Conservation (phyloP, 805 yeast genomes). For the Maudiozyma barnettii region DNA sequence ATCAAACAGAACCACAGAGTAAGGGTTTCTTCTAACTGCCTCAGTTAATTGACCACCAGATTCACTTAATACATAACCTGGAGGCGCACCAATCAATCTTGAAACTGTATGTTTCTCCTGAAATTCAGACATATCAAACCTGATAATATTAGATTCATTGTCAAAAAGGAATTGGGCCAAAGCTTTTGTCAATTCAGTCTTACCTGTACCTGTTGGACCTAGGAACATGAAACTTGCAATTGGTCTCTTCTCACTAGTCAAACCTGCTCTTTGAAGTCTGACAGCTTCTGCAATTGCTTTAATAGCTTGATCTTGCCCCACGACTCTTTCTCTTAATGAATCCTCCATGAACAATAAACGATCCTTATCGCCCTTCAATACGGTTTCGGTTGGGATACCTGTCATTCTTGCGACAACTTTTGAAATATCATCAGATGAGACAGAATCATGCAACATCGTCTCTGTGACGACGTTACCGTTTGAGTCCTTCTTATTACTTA, state of each 20-base stretch:
- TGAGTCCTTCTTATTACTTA: slow-evolving; percentile 33
- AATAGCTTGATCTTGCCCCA: slow-evolving; percentile 95
- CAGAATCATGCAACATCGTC: slow-evolving; percentile 62
- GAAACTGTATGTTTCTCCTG: slow-evolving; percentile 91
- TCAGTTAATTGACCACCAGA: slow-evolving; percentile 91
- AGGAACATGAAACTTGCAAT: slow-evolving; percentile 93
- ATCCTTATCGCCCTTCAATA: slow-evolving; percentile 91
- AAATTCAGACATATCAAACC: slow-evolving; percentile 97
- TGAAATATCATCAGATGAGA: slow-evolving; percentile 89
- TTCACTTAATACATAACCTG: slow-evolving; percentile 95
- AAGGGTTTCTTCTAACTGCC: slow-evolving; percentile 91
- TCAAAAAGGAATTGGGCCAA: slow-evolving; percentile 88
- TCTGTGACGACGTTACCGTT: slow-evolving; percentile 15
- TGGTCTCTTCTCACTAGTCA: slow-evolving; percentile 89
- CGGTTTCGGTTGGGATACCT: slow-evolving; percentile 85
- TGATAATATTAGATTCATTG: slow-evolving; percentile 72
- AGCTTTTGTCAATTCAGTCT: slow-evolving; percentile 89
- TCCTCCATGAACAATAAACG: slow-evolving; percentile 81
- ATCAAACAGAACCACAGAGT: slow-evolving; percentile 84
- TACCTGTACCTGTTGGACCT: slow-evolving; percentile 99
- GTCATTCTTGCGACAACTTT: slow-evolving; percentile 88
- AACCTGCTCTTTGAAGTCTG: slow-evolving; percentile 91
- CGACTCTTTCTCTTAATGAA: slow-evolving; percentile 63
- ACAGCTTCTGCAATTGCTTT: slow-evolving; percentile 87
- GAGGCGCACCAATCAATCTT: slow-evolving; percentile 93